Evolutionary conservation across 371 early-diverging fungal species (phyloP), one percentile per base, ranked within the genome.

Genomic region (Zychaea mexicana): DNA sequence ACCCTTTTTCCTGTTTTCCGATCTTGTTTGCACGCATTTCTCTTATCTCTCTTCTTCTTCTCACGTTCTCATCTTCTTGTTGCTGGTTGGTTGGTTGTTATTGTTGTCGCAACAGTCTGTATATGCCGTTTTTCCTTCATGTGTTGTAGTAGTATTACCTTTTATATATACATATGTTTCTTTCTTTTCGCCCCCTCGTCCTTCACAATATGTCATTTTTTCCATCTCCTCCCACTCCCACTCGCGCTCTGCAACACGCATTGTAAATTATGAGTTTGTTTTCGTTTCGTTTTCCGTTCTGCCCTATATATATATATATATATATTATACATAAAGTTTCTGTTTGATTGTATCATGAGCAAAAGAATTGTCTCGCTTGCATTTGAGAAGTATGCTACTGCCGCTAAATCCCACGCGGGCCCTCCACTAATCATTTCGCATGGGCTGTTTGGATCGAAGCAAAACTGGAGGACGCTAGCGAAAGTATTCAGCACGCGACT

Each of bases 401-500:
- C 68, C 0, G 42, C 71, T 12, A 49, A 63, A 0, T 38, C 67
- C 0, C 28, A 49, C 17, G 49, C 36, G 3, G 32, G 13, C 7
- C 1, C 56, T 21, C 63, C 63, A 10, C 24, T 67, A n/a, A 55
- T 63, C 36, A 55, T 67, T 28, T 79, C 94, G 52, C 97, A 96
- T 72, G 97, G 98, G 21, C 80, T 97, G 27, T 95, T 96, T 74
- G 97, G 98, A 5, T 92, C 92, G 1, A 96, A 96, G 73, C 94
- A 95, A 63, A 96, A 96, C 76, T 96, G 96, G 96, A 76, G 84
- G 33, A 87, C 94, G 2, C 80, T 96, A 12, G 83, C 90, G 42
- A 91, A 91, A 66, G 81, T 88, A 30, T 77, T 96, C 45, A 72
- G 88, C 12, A 75, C 76, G 24, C 78, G 83, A 6, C 76, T 93